Percentiles rank a stretch among this genome's conserved stretches.
These are phyloP conservation scores for Stagonosporopsis cucurbitacearum DNA, from an alignment of 2,329 filamentous ascomycete species.

Conservation along the genomic window DNA sequence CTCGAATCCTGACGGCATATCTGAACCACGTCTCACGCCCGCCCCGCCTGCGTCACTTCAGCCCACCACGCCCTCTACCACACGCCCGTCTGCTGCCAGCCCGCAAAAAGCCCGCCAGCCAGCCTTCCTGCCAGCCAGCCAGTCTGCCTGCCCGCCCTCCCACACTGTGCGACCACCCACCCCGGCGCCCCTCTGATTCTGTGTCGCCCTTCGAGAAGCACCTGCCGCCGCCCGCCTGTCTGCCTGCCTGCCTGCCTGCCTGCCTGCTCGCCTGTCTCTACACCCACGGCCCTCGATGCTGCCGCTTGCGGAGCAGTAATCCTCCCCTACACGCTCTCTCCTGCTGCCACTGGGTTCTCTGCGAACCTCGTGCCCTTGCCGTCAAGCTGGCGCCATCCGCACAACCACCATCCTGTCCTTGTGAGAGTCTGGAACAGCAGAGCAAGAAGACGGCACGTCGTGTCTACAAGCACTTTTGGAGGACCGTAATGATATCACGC, in stretches of 20 bases:
- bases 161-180: constrained; percentile 6
- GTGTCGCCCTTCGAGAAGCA: constrained; percentile 45
- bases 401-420: constrained; percentile 41
- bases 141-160: constrained; percentile 18
- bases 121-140: background rate
- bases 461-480: constrained; percentile 48
- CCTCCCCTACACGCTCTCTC: constrained; percentile 19
- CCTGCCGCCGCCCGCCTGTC: constrained; percentile 19
- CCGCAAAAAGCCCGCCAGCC: background rate
- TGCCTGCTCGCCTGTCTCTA: constrained; percentile 6
- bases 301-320: constrained; percentile 31
- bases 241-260: constrained; percentile 7
- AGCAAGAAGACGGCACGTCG: constrained; percentile 42
- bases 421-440: constrained; percentile 43
- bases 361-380: constrained; percentile 42
- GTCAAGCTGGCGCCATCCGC: constrained; percentile 50
- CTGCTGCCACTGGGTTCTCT: constrained; percentile 39
- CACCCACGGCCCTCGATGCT: constrained; percentile 38
- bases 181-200: constrained; percentile 7
- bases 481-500: constrained; percentile 47
- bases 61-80: constrained; percentile 4
- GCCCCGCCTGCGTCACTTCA: constrained; percentile 19
- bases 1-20: constrained; percentile 26
- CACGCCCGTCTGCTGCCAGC: constrained; percentile 17
- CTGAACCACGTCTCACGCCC: constrained; percentile 31